Evolutionary conservation across 441 rosid species (phyloP).

Genomic region (Euphorbia corollata): DNA sequence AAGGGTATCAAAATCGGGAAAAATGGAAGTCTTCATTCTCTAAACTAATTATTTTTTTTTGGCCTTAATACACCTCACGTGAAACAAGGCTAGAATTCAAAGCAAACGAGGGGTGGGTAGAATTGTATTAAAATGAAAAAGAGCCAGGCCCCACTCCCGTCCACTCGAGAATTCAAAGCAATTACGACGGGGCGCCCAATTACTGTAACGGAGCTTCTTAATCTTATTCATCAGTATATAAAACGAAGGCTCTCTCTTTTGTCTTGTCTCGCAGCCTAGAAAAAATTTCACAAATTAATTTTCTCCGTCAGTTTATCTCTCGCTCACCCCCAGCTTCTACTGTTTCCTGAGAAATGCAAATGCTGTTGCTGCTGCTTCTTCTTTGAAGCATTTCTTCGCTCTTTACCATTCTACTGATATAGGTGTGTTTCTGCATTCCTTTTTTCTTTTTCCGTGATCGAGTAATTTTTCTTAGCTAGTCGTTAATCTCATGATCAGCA

Average conservation of each 20-base stretch:
- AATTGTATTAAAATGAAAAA: too few relatives aligned
- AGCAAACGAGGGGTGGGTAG: too few relatives aligned
- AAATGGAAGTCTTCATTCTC: too few relatives aligned
- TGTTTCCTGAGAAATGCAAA: neutral
- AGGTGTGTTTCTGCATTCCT: neutral
- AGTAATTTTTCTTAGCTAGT: neutral
- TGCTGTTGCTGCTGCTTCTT: neutral
- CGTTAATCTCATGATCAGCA: neutral
- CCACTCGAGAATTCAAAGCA: too few relatives aligned
- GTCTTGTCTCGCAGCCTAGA: too few relatives aligned
- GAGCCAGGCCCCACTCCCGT: too few relatives aligned
- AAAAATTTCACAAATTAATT: neutral
- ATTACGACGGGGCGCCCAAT: neutral
- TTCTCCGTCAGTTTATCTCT: neutral
- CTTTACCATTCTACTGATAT: neutral
- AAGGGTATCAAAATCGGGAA: too few relatives aligned
- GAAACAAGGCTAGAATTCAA: too few relatives aligned
- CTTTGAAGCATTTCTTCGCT: neutral
- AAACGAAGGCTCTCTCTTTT: too few relatives aligned
- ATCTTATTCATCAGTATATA: too few relatives aligned
- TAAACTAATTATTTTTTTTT: too few relatives aligned
- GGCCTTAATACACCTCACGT: too few relatives aligned
- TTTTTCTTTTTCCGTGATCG: neutral
- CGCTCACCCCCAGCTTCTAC: neutral
- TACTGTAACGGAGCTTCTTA: constrained; percentile 22